Evolutionary conservation across 805 yeast species (phyloP).

Genomic region (Millerozyma miso): DNA sequence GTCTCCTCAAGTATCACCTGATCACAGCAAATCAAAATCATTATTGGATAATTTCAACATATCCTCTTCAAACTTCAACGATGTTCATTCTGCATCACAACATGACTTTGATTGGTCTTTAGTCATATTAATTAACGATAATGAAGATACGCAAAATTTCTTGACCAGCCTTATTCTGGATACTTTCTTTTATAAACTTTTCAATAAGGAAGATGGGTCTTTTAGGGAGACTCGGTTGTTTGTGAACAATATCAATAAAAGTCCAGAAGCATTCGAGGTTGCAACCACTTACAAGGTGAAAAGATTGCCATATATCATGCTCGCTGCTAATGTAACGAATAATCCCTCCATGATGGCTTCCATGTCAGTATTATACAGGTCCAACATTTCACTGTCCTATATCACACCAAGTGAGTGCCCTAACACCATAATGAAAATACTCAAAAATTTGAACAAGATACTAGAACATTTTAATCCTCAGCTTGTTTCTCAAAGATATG

Average conservation of each 20-base stretch:
- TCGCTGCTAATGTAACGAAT: slow-evolving; percentile 8
- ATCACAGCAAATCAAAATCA: not conserved
- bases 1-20: not conserved
- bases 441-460: slow-evolving; percentile 19
- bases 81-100: slow-evolving; percentile 23
- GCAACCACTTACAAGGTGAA: slow-evolving; percentile 27
- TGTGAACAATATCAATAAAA: slow-evolving; percentile 25
- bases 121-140: slow-evolving; percentile 27
- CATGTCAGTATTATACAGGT: slow-evolving; percentile 8
- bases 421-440: slow-evolving; percentile 21
- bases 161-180: slow-evolving; percentile 11
- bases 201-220: slow-evolving; percentile 25
- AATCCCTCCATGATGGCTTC: slow-evolving; percentile 9
- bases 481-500: slow-evolving; percentile 31
- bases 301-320: slow-evolving; percentile 26
- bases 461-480: slow-evolving; percentile 35
- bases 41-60: slow-evolving; percentile 9
- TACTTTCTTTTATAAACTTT: slow-evolving; percentile 15
- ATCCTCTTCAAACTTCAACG: slow-evolving; percentile 23
- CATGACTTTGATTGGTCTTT: slow-evolving; percentile 29
- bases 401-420: slow-evolving; percentile 16
- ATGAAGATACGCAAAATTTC: slow-evolving; percentile 16
- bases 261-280: slow-evolving; percentile 37
- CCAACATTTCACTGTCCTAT: slow-evolving; percentile 9
- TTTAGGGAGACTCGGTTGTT: slow-evolving; percentile 27